Percentiles rank a stretch among this genome's conserved stretches.
These are phyloP conservation scores for Euptelea pleiosperma DNA, from an alignment of 164 flowering plant species.

Conservation along the genomic window DNA sequence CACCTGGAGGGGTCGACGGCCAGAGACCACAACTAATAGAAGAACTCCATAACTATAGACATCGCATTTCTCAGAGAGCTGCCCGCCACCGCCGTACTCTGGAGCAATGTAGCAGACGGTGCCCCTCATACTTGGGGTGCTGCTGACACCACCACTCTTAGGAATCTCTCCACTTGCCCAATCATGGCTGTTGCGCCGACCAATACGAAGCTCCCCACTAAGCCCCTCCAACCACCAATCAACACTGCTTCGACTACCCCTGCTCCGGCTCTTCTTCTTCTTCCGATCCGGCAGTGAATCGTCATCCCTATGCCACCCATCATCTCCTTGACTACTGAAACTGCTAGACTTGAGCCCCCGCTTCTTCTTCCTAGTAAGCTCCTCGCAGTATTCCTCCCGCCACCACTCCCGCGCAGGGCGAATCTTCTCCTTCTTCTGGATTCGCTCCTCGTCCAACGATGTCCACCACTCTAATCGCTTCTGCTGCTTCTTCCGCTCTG, in stretches of 20 bases:
- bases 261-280: conserved; percentile 48
- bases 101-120: conserved; percentile 97
- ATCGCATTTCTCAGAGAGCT: conserved; percentile 78
- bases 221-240: conserved; percentile 91
- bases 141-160: conserved; percentile 84
- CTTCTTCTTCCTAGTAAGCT: conserved; percentile 56
- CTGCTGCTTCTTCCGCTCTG: conserved; percentile 39
- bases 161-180: conserved; percentile 66
- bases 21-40: conserved; percentile 77
- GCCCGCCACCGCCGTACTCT: conserved; percentile 80
- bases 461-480: conserved; percentile 84
- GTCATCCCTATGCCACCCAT: conserved; percentile 67
- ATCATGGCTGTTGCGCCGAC: conserved; percentile 56
- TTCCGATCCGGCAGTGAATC: conserved; percentile 28
- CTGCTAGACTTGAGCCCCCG: conserved; percentile 25
- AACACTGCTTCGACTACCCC: conserved; percentile 52
- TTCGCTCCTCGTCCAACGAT: conserved; percentile 55
- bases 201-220: conserved; percentile 61
- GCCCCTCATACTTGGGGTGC: conserved; percentile 98
- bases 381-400: conserved; percentile 91
- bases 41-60: conserved; percentile 92
- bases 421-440: conserved; percentile 46
- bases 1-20: conserved; percentile 85
- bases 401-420: conserved; percentile 88
- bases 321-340: conserved; percentile 28